These are phyloP conservation scores for Paulinella micropora DNA, from an alignment of 78 protist species.

Conservation along the genomic window DNA sequence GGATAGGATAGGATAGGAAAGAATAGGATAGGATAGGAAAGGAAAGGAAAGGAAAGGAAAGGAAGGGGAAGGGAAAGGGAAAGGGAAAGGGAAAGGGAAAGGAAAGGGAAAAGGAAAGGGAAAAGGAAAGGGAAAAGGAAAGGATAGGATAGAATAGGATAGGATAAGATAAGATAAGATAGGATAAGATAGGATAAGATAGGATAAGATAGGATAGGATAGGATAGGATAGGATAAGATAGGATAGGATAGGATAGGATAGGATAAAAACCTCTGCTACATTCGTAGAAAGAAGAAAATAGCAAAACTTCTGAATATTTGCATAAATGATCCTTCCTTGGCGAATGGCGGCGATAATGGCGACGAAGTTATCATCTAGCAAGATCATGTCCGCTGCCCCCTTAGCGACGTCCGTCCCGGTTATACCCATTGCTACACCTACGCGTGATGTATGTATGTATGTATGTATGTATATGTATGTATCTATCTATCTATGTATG, in stretches of 20 bases:
- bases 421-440: slow-evolving; percentile 46
- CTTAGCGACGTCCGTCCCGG: slow-evolving; percentile 58
- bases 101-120: too few relatives aligned
- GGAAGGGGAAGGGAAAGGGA: too few relatives aligned
- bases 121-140: too few relatives aligned
- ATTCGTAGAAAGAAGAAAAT: slow-evolving; percentile 57
- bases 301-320: slow-evolving; percentile 72
- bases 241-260: background rate
- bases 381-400: slow-evolving; percentile 36
- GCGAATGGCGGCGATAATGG: slow-evolving; percentile 73
- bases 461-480: background rate
- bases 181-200: too few relatives aligned
- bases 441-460: background rate
- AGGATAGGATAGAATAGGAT: too few relatives aligned
- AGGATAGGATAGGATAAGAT: too few relatives aligned
- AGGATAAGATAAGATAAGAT: too few relatives aligned
- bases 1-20: too few relatives aligned
- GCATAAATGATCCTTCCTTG: slow-evolving; percentile 84
- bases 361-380: slow-evolving; percentile 80
- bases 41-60: too few relatives aligned
- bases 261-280: slow-evolving; percentile 17
- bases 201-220: too few relatives aligned
- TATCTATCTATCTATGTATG: background rate
- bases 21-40: too few relatives aligned
- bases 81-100: too few relatives aligned